These are phyloP conservation scores for Daldinia sp. DNA, from an alignment of 2,329 filamentous ascomycete species.

Conservation along the genomic window DNA sequence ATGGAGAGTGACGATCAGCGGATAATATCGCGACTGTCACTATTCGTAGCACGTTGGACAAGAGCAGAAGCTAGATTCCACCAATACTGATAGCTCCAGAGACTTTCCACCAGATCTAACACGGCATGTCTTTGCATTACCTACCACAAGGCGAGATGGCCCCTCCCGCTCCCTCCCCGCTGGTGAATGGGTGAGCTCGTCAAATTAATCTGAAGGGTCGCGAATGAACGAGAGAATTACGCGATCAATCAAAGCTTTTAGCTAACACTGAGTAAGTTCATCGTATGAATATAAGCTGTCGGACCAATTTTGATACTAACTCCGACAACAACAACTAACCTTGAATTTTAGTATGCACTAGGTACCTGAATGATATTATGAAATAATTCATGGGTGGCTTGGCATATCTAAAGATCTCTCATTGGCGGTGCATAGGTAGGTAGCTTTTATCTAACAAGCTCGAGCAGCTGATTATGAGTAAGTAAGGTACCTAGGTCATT, in stretches of 20 bases:
- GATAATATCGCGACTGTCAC: conserved; percentile 9
- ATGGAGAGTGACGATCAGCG: background rate
- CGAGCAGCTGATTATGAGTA: background rate
- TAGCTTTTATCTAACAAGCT: conserved; percentile 15
- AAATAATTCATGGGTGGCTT: background rate
- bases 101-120: background rate
- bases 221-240: background rate
- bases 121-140: conserved; percentile 10
- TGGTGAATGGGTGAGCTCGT: background rate
- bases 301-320: conserved; percentile 5
- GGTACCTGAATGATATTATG: background rate
- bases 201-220: background rate
- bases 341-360: background rate
- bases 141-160: conserved; percentile 6
- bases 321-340: background rate
- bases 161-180: background rate
- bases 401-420: conserved; percentile 6
- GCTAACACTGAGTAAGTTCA: background rate
- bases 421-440: conserved; percentile 26
- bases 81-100: background rate
- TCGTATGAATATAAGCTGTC: background rate
- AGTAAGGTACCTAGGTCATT: background rate
- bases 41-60: background rate
- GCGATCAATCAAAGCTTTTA: background rate
- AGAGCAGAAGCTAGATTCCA: conserved; percentile 1